Percentiles rank a stretch among this genome's conserved stretches.
Conservation (phyloP, 2,329 filamentous ascomycete genomes). For the Colletotrichum sp. region DNA sequence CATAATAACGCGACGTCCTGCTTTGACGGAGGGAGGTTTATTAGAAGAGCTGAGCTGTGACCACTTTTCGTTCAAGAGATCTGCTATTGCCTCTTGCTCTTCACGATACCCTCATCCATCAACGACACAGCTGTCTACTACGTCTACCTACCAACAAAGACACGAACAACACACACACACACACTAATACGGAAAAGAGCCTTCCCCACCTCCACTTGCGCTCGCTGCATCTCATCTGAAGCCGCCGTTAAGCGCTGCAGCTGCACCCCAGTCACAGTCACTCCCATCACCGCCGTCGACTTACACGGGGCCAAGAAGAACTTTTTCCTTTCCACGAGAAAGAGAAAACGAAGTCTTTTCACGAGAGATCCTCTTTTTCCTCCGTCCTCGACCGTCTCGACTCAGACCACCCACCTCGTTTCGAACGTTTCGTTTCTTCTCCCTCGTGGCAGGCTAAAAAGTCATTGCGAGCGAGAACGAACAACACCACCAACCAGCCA, state of each 20-base stretch:
- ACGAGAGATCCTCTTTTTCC: background rate
- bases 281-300: background rate
- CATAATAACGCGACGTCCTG: slow-evolving; percentile 21
- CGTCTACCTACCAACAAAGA: background rate
- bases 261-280: background rate
- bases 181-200: background rate
- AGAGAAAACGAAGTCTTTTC: background rate
- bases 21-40: background rate
- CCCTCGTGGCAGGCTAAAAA: background rate
- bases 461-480: background rate
- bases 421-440: background rate
- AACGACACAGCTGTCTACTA: background rate
- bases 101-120: slow-evolving; percentile 4
- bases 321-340: background rate
- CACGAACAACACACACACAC: background rate
- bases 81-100: background rate
- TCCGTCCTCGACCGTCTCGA: background rate
- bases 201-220: background rate
- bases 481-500: background rate
- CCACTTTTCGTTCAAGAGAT: background rate
- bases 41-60: background rate
- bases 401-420: background rate
- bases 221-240: background rate
- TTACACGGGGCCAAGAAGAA: background rate
- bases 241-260: background rate